phyloP scores from a whole-genome alignment of 2,329 filamentous ascomycete genomes.

The Monosporascus cannonballus region DNA sequence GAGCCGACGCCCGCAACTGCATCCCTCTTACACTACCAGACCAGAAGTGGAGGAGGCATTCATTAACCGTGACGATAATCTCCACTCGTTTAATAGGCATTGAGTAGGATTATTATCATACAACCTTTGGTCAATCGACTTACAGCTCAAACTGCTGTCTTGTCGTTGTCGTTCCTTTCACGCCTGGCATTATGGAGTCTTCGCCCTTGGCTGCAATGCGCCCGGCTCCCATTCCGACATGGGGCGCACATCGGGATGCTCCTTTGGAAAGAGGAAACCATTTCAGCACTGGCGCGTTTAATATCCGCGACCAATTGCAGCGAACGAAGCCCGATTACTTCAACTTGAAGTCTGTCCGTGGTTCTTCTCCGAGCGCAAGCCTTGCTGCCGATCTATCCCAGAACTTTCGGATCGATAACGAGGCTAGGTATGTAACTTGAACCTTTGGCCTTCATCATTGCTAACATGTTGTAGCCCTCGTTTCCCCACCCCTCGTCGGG shows the following conservation, averaged over 20 bases:
- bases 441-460: not conserved
- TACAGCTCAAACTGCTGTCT: not conserved
- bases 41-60: slow-evolving; percentile 16
- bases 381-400: slow-evolving; percentile 91
- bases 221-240: slow-evolving; percentile 59
- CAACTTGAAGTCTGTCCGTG: slow-evolving; percentile 66
- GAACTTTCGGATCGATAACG: slow-evolving; percentile 88
- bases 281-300: slow-evolving; percentile 59
- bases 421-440: slow-evolving; percentile 61
- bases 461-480: slow-evolving; percentile 55
- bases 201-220: slow-evolving; percentile 93
- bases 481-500: slow-evolving; percentile 74
- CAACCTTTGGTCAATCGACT: slow-evolving; percentile 10
- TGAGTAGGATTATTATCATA: slow-evolving; percentile 24
- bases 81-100: slow-evolving; percentile 20
- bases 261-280: slow-evolving; percentile 43
- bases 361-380: slow-evolving; percentile 86
- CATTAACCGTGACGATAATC: slow-evolving; percentile 20
- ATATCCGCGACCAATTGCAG: slow-evolving; percentile 70
- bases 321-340: slow-evolving; percentile 70
- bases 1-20: not conserved
- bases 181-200: slow-evolving; percentile 66
- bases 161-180: not conserved
- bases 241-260: slow-evolving; percentile 49
- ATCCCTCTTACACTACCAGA: slow-evolving; percentile 7